These are phyloP conservation scores for Candida schatavii DNA, from an alignment of 805 yeast genomes.

Conservation along the genomic window DNA sequence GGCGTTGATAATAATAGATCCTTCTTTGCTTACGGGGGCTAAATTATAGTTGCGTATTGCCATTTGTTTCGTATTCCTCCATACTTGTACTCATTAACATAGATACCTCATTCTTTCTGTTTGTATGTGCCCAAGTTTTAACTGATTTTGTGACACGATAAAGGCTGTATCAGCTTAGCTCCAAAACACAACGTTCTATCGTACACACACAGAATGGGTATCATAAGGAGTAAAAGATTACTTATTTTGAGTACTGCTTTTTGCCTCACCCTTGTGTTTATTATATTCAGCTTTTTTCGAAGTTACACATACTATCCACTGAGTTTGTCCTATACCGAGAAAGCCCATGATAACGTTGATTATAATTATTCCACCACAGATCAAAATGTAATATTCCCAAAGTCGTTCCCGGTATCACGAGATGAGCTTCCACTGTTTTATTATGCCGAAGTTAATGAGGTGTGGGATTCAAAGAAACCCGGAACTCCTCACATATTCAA, in stretches of 20 bases:
- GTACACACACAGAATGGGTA: no score
- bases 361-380: slow-evolving; percentile 4
- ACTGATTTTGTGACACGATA: no score
- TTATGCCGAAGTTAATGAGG: not conserved
- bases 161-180: no score
- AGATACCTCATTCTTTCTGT: no score
- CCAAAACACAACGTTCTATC: no score
- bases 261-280: not conserved
- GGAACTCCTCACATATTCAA: not conserved
- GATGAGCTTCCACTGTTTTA: not conserved
- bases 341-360: not conserved
- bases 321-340: not conserved
- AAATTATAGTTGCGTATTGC: no score
- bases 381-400: not conserved
- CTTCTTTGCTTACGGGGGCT: no score
- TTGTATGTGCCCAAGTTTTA: no score
- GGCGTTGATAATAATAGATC: no score
- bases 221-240: not conserved
- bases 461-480: not conserved
- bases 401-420: not conserved
- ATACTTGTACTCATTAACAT: no score
- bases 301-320: not conserved
- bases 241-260: not conserved
- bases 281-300: not conserved
- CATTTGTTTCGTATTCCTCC: no score